phyloP scores from a whole-genome alignment of 352 stramenopile species.

The Globisporangium rhizosaccharum region DNA sequence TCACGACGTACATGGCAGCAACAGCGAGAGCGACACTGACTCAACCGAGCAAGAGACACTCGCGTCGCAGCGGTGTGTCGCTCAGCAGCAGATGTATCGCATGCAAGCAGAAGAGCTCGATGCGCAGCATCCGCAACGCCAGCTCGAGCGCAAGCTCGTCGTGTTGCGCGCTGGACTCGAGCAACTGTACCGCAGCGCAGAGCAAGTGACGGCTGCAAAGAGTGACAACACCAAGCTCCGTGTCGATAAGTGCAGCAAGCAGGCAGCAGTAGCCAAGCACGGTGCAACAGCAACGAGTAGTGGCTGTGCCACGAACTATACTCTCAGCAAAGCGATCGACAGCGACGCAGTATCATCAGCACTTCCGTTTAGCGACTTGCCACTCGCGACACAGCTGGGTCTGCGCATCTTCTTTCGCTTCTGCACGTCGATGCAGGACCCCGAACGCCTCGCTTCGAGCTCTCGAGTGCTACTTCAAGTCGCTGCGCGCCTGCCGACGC shows the following conservation, averaged over 20 bases:
- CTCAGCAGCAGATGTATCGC: conserved; percentile 9
- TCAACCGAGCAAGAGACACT: not conserved
- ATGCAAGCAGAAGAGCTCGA: conserved; percentile 23
- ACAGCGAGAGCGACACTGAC: not conserved
- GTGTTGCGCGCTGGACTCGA: conserved; percentile 28
- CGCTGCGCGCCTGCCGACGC: conserved; percentile 42
- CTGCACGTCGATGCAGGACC: conserved; percentile 42
- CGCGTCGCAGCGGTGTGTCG: not conserved
- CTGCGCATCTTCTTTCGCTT: conserved; percentile 70
- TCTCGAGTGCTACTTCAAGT: conserved; percentile 39
- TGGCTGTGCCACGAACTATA: not conserved
- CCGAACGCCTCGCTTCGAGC: conserved; percentile 17
- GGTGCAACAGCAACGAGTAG: not conserved
- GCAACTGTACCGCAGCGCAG: conserved; percentile 14
- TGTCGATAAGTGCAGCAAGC: not conserved
- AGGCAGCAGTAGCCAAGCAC: not conserved
- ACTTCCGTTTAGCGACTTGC: conserved; percentile 31
- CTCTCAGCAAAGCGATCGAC: not conserved
- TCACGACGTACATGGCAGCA: not conserved
- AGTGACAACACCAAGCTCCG: not conserved
- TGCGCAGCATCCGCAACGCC: conserved; percentile 14
- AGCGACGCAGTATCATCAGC: conserved; percentile 9
- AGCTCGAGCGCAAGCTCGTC: conserved; percentile 34
- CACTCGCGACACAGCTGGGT: conserved; percentile 41
- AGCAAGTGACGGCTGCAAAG: not conserved